These are phyloP conservation scores for Darksidea phi DNA, from an alignment of 495 filamentous ascomycete genomes.

Conservation along the genomic window DNA sequence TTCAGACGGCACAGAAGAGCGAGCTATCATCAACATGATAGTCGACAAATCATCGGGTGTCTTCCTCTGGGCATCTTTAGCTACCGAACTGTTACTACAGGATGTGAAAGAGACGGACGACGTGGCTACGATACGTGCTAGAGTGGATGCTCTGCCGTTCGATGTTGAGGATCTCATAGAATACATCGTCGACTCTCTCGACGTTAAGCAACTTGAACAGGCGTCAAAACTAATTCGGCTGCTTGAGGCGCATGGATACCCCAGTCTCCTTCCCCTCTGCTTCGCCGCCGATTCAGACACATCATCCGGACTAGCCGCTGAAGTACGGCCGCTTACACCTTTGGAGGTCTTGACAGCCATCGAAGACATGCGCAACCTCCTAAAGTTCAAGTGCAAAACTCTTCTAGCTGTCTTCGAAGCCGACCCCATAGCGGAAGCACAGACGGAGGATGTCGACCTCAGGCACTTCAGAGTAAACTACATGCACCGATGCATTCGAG, in stretches of 20 bases:
- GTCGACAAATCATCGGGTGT: constrained; percentile 16
- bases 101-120: not conserved
- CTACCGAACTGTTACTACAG: not conserved
- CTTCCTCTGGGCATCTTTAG: constrained; percentile 16
- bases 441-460: not conserved
- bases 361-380: constrained; percentile 6
- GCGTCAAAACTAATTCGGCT: constrained; percentile 6
- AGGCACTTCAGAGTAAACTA: constrained; percentile 13
- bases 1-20: constrained; percentile 8
- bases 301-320: constrained; percentile 7
- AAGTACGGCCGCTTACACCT: not conserved
- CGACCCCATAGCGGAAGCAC: not conserved
- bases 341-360: not conserved
- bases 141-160: constrained; percentile 6
- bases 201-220: constrained; percentile 4
- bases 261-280: constrained; percentile 6
- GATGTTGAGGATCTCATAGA: constrained; percentile 10
- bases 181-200: constrained; percentile 3
- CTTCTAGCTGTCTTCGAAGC: constrained; percentile 14
- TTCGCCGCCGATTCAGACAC: constrained; percentile 12
- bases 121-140: not conserved
- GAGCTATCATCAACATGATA: constrained; percentile 5
- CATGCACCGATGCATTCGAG: constrained; percentile 9
- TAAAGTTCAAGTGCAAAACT: constrained; percentile 4
- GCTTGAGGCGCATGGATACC: constrained; percentile 19